Conservation (phyloP, 2,329 filamentous ascomycete genomes). For the Exophiala sp. region DNA sequence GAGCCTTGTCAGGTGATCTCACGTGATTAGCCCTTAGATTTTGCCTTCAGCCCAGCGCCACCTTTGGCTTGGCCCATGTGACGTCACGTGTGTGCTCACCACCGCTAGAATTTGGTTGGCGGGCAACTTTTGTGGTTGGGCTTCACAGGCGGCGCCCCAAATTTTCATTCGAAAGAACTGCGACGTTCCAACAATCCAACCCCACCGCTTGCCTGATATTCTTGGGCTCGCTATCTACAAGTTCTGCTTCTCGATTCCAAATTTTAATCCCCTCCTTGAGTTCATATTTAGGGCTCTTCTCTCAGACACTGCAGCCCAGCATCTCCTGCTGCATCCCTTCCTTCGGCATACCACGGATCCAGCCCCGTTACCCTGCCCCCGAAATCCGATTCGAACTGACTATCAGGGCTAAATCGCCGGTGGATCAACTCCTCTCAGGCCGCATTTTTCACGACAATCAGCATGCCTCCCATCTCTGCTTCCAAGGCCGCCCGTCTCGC, state of each 20-base stretch:
- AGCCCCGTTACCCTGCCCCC: background rate
- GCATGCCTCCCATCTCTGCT: slow-evolving; percentile 56
- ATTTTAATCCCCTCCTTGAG: background rate
- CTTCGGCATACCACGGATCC: background rate
- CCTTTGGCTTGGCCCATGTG: too few relatives aligned
- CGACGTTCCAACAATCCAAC: slow-evolving; percentile 1
- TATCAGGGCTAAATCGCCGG: background rate
- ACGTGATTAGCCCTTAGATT: background rate
- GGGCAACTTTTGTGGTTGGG: background rate
- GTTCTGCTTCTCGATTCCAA: background rate
- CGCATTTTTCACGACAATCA: slow-evolving; percentile 21
- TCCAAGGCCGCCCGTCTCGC: slow-evolving; percentile 63
- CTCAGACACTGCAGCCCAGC: background rate
- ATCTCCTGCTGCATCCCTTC: background rate
- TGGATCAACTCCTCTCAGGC: background rate
- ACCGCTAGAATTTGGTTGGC: too few relatives aligned
- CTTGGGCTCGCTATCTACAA: background rate
- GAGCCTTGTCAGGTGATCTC: background rate
- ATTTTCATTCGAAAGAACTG: background rate
- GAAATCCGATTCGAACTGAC: background rate
- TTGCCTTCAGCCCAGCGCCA: background rate
- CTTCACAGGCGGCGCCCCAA: background rate
- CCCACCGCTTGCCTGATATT: background rate
- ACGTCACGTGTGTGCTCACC: too few relatives aligned
- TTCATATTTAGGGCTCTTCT: background rate